A percentile compares a stretch with the other conserved stretches of the same genome.
Conservation (phyloP, 495 filamentous ascomycete genomes). For the Talaromyces borbonicus region DNA sequence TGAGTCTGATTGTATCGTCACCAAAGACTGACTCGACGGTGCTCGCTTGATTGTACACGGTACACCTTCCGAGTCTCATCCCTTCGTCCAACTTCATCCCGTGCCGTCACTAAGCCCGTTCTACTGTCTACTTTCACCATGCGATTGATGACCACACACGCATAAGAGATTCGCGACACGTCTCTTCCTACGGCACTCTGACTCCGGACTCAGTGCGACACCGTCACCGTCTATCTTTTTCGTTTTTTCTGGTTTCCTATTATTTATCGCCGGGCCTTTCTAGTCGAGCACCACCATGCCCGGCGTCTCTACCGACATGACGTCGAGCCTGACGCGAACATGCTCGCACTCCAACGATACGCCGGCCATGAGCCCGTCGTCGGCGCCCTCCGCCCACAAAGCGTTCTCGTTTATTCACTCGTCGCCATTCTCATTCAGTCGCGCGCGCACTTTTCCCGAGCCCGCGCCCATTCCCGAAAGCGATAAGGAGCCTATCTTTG, state of each 20-base stretch:
- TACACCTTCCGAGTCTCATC: too few relatives aligned
- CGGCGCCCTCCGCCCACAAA: background rate
- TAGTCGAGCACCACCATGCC: background rate
- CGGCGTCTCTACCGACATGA: background rate
- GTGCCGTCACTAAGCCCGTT: too few relatives aligned
- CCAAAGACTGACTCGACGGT: too few relatives aligned
- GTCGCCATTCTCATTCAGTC: conserved; percentile 2
- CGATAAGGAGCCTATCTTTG: conserved; percentile 8
- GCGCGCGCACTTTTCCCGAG: background rate
- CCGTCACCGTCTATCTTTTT: too few relatives aligned
- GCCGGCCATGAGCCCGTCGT: background rate
- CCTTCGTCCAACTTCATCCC: too few relatives aligned
- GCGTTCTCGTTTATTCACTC: conserved; percentile 5
- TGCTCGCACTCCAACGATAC: conserved; percentile 1
- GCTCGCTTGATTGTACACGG: too few relatives aligned
- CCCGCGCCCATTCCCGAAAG: conserved; percentile 3
- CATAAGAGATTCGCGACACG: background rate
- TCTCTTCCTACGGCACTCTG: too few relatives aligned
- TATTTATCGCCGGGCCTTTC: background rate
- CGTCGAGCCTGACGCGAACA: conserved; percentile 1
- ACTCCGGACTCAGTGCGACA: background rate
- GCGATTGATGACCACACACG: background rate
- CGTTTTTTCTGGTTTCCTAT: too few relatives aligned
- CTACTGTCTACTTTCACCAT: too few relatives aligned
- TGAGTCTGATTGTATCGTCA: too few relatives aligned